Base-by-base conservation (phyloP, 169 alveolate species). In the Perkinsus chesapeaki region DNA sequence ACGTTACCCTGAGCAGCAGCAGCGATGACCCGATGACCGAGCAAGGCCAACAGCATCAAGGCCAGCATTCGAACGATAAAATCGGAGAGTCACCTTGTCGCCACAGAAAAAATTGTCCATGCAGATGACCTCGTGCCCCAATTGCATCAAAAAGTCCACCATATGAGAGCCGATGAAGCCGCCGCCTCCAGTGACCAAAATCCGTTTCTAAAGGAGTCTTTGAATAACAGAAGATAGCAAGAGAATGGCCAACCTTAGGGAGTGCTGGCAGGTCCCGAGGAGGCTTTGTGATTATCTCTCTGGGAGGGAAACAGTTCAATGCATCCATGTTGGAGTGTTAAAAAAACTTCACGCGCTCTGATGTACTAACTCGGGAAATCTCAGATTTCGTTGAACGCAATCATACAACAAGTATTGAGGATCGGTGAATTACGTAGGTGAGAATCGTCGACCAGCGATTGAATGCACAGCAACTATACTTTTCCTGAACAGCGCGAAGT, bases 81-180 rank as follows among this genome's bases (percentile, higher is more conserved):
- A 34, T 60, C 27, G 82, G 82, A 0, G 82, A 60, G 12, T 60
- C 82, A 60, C 92, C 93, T 90, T 94, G 73, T 94, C 93, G 0
- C 97, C 97, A 48, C 96, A 94, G 90, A 94, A 96, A 90, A 95
- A 95, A 72, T 95, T 96, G 93, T 96, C 97, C 31, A 95, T 93
- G 39, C 95, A 94, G 20, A 95, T 91, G 39, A 95, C 96, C 73
- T 96, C 94, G 73, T 96, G 94, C 34, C 97, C 97, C 48, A 92
- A 94, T 16, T 94, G 93, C 95, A 96, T 92, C 93, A 96, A 91
- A 73, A 96, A 94, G 39, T 92, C 95, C 3, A 95, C 95, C 48
- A 96, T 73, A 92, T 96, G 96, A 23, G 97, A 94, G 20, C 97
- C 97, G 39, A 96, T 95, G 92, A 96, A 96, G 0, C 97, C 97